A percentile compares a stretch with the other conserved stretches of the same genome.
Evolutionary conservation across 176 grass and related monocot species (phyloP).

Genomic region (Oryza australiensis): DNA sequence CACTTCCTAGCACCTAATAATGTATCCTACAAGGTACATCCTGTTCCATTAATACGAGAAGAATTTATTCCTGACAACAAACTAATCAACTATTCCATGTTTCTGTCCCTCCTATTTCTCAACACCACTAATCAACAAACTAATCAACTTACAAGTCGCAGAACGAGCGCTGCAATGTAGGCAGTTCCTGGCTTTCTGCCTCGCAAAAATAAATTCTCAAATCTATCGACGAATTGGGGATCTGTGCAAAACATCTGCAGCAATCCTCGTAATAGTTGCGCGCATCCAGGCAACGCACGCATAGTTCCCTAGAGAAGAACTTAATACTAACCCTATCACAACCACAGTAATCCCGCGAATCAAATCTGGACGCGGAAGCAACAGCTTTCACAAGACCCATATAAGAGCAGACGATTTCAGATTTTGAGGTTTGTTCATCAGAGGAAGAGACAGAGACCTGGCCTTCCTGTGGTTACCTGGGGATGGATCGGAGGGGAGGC

Average conservation of each 20-base stretch:
- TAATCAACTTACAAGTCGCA: background rate
- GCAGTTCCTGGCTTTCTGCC: background rate
- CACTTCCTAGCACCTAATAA: background rate
- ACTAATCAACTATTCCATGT: background rate
- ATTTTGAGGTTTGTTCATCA: background rate
- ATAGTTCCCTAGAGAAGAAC: background rate
- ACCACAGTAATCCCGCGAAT: background rate
- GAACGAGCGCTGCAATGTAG: background rate
- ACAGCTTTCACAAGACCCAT: background rate
- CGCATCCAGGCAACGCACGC: background rate
- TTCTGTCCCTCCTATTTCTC: background rate
- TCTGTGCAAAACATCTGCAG: background rate
- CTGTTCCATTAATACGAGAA: background rate
- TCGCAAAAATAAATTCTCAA: background rate
- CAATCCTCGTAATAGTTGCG: background rate
- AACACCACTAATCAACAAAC: background rate
- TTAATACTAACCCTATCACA: background rate
- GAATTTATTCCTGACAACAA: background rate
- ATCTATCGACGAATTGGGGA: slow-evolving; percentile 9
- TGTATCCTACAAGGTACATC: background rate
- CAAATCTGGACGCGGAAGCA: background rate
- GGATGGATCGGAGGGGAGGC: slow-evolving; percentile 31
- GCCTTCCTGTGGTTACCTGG: slow-evolving; percentile 27
- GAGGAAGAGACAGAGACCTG: background rate
- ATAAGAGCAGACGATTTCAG: background rate